Conservation (phyloP, 768 basidiomycete species). For the Cubamyces sp. region DNA sequence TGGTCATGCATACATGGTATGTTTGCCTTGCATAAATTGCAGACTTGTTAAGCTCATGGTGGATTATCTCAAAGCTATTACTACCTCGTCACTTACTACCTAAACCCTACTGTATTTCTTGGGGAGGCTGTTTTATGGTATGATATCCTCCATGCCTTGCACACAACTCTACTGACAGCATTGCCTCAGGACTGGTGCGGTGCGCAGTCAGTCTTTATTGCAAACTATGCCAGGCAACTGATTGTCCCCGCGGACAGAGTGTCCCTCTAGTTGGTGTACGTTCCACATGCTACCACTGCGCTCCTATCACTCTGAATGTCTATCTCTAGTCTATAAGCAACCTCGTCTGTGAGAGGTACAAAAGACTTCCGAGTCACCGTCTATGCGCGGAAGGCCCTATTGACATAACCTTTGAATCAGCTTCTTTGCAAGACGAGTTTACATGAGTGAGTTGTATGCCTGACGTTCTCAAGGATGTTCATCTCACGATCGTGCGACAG, state of each 20-base stretch:
- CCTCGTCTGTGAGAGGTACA: background rate
- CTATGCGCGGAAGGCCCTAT: background rate
- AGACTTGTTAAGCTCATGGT: background rate
- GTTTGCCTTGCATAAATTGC: too few relatives aligned
- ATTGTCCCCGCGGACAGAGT: background rate
- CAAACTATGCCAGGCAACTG: background rate
- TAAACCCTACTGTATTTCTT: background rate
- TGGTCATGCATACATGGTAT: background rate
- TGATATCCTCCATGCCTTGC: background rate
- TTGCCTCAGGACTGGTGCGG: background rate
- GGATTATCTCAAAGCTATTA: background rate
- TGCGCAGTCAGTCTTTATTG: background rate
- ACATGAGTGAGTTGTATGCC: background rate
- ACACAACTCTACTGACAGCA: background rate
- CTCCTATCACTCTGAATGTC: background rate
- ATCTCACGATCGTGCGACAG: background rate
- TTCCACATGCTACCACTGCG: background rate
- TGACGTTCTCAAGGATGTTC: too few relatives aligned
- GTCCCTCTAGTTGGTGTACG: background rate
- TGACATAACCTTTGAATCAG: background rate
- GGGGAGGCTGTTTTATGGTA: background rate
- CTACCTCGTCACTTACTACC: constrained; percentile 4
- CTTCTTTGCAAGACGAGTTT: background rate
- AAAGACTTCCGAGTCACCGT: background rate
- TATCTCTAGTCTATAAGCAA: background rate